Evolutionary conservation across 2,329 filamentous ascomycete genomes (phyloP).

Genomic region (Alternaria burnsii): DNA sequence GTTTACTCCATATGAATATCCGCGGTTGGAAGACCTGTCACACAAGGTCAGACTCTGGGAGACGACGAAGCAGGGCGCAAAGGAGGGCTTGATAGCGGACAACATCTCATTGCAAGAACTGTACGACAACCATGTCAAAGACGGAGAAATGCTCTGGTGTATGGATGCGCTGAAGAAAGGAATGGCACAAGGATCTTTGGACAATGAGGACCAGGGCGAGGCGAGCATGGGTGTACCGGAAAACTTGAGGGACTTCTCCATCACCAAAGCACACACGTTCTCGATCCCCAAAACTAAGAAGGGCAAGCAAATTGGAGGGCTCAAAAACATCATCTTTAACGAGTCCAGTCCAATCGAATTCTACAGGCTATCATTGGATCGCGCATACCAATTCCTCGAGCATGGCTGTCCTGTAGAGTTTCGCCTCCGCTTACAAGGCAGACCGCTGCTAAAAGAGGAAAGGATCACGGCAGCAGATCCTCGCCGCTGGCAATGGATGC

Average conservation of each 20-base stretch:
- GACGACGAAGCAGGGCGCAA: background rate
- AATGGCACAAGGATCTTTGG: slow-evolving; percentile 3
- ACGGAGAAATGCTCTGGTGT: slow-evolving; percentile 33
- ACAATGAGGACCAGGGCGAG: slow-evolving; percentile 4
- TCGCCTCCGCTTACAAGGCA: slow-evolving; percentile 17
- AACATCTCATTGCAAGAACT: slow-evolving; percentile 31
- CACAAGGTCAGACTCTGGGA: slow-evolving; percentile 33
- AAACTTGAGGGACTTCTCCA: slow-evolving; percentile 17
- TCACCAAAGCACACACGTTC: slow-evolving; percentile 13
- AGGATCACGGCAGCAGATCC: background rate
- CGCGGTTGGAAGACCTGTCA: slow-evolving; percentile 13
- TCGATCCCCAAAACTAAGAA: slow-evolving; percentile 4
- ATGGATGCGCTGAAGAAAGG: slow-evolving; percentile 7
- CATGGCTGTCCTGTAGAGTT: slow-evolving; percentile 36
- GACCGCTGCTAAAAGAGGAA: slow-evolving; percentile 7
- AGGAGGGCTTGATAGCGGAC: slow-evolving; percentile 13
- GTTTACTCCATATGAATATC: slow-evolving; percentile 15
- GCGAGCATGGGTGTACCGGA: background rate
- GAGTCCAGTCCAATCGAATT: slow-evolving; percentile 22
- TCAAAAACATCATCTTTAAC: slow-evolving; percentile 31
- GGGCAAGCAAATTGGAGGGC: slow-evolving; percentile 16
- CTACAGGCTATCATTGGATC: slow-evolving; percentile 24
- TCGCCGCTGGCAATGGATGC: slow-evolving; percentile 31
- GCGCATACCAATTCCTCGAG: slow-evolving; percentile 36
- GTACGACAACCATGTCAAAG: slow-evolving; percentile 28